phyloP scores from a whole-genome alignment of 1,139 yeast species.

The Kurtzmaniella natalensis region DNA sequence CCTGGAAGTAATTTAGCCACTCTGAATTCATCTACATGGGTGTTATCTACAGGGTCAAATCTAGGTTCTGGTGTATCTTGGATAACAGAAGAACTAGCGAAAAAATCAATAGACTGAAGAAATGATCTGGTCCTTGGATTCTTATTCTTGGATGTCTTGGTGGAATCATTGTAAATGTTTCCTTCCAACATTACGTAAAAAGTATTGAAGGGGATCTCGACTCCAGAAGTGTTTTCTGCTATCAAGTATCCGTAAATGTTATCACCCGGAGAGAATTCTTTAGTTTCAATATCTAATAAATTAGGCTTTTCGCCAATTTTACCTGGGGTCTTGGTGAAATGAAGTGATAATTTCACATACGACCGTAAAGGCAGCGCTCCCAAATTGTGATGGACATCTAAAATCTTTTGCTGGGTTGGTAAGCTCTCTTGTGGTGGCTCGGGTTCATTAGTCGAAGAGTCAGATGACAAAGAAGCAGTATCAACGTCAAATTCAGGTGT shows the following conservation, averaged over 20 bases:
- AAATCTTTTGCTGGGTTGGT: not conserved
- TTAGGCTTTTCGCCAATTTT: slow-evolving; percentile 23
- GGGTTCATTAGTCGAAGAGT: not conserved
- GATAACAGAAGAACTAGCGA: slow-evolving; percentile 41
- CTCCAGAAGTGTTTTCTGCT: slow-evolving; percentile 22
- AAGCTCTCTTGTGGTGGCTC: too few species aligned
- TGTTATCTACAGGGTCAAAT: slow-evolving; percentile 26
- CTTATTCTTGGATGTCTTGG: slow-evolving; percentile 18
- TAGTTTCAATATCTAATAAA: slow-evolving; percentile 27
- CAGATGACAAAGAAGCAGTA: not conserved
- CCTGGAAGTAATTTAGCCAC: slow-evolving; percentile 25
- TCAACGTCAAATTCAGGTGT: too few species aligned
- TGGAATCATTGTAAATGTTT: slow-evolving; percentile 20
- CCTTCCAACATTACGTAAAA: slow-evolving; percentile 42
- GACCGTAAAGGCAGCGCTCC: slow-evolving; percentile 8
- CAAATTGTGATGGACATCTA: slow-evolving; percentile 4
- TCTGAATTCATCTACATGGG: slow-evolving; percentile 20
- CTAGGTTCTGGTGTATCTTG: slow-evolving; percentile 41
- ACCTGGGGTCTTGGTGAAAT: slow-evolving; percentile 35
- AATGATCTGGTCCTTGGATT: slow-evolving; percentile 20
- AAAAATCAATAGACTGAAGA: slow-evolving; percentile 41
- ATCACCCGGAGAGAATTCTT: slow-evolving; percentile 40
- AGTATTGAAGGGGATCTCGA: slow-evolving; percentile 34
- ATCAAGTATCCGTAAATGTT: slow-evolving; percentile 32
- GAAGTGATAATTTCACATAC: slow-evolving; percentile 16